Percentiles rank a stretch among this genome's conserved stretches.
Evolutionary conservation across 805 yeast species (phyloP).

Genomic region (Ogataea pini): DNA sequence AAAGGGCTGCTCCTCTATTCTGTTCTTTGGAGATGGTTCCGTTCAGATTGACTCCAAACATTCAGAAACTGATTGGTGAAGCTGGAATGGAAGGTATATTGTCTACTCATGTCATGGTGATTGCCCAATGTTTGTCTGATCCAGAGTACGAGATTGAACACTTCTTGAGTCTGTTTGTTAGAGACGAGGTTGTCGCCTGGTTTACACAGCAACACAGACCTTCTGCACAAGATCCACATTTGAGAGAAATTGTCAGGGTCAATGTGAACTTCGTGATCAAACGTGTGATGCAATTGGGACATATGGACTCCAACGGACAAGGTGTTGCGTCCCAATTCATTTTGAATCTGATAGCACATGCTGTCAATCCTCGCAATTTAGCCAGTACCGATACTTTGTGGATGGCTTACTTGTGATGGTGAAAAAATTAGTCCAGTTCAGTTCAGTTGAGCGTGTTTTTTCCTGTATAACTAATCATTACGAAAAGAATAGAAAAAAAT

Average conservation of each 20-base stretch:
- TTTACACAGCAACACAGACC: slow-evolving; percentile 84
- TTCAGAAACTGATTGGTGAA: slow-evolving; percentile 91
- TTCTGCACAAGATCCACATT: slow-evolving; percentile 77
- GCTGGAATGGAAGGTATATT: slow-evolving; percentile 91
- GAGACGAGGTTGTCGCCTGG: slow-evolving; percentile 96
- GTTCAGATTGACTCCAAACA: slow-evolving; percentile 92
- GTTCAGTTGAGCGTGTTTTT: slow-evolving; percentile 3
- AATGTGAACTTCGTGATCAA: slow-evolving; percentile 85
- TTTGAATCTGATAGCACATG: slow-evolving; percentile 86
- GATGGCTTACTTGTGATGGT: slow-evolving; percentile 87
- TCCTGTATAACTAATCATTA: no score
- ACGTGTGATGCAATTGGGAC: slow-evolving; percentile 72
- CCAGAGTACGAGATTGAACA: slow-evolving; percentile 92
- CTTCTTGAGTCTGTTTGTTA: slow-evolving; percentile 86
- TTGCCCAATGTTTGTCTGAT: slow-evolving; percentile 85
- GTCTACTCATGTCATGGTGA: slow-evolving; percentile 78
- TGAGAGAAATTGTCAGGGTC: slow-evolving; percentile 81
- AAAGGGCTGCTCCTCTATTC: slow-evolving; percentile 76
- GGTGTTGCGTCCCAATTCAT: slow-evolving; percentile 86
- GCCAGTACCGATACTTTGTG: slow-evolving; percentile 90
- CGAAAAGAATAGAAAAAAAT: no score
- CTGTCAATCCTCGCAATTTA: slow-evolving; percentile 90
- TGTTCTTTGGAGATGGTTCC: slow-evolving; percentile 93
- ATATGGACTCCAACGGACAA: slow-evolving; percentile 53
- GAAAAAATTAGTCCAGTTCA: no score